Conservation (phyloP, 495 filamentous ascomycete species). For the Annulohypoxylon nitens region DNA sequence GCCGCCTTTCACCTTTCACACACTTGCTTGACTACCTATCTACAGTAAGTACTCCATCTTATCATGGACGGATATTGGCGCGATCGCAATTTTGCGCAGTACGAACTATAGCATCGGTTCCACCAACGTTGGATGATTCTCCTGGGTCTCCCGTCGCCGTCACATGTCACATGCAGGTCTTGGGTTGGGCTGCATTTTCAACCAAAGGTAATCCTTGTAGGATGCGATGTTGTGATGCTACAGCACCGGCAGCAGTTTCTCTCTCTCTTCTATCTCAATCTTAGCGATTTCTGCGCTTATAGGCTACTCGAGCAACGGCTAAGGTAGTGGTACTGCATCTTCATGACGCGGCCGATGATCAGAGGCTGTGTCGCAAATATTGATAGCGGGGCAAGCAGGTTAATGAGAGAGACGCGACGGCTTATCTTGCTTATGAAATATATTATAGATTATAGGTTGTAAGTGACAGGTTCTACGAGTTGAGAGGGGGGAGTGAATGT, state of each 20-base stretch:
- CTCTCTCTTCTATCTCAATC: not conserved
- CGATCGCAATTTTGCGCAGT: slow-evolving; percentile 19
- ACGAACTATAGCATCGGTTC: slow-evolving; percentile 4
- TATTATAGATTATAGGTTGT: not conserved
- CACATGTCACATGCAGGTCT: slow-evolving; percentile 45
- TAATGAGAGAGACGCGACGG: slow-evolving; percentile 1
- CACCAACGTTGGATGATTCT: slow-evolving; percentile 8
- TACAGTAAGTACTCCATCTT: not conserved
- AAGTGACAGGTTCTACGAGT: not conserved
- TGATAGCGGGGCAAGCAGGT: slow-evolving; percentile 12
- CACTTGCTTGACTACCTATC: not conserved
- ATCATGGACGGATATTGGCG: slow-evolving; percentile 12
- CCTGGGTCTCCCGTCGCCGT: slow-evolving; percentile 24
- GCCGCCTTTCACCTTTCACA: not conserved
- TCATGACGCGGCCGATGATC: slow-evolving; percentile 8
- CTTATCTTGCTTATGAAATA: slow-evolving; percentile 23
- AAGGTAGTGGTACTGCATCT: not conserved
- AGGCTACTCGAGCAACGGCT: not conserved
- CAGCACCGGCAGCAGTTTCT: slow-evolving; percentile 6
- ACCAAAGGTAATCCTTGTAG: slow-evolving; percentile 17
- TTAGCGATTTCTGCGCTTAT: not conserved
- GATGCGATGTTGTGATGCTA: slow-evolving; percentile 30
- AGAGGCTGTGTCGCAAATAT: slow-evolving; percentile 13
- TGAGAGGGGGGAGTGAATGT: not conserved
- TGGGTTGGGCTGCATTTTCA: slow-evolving; percentile 27